A percentile compares a stretch with the other conserved stretches of the same genome.
phyloP scores from a whole-genome alignment of 2,329 filamentous ascomycete species.

The Fusarium protoensiforme region DNA sequence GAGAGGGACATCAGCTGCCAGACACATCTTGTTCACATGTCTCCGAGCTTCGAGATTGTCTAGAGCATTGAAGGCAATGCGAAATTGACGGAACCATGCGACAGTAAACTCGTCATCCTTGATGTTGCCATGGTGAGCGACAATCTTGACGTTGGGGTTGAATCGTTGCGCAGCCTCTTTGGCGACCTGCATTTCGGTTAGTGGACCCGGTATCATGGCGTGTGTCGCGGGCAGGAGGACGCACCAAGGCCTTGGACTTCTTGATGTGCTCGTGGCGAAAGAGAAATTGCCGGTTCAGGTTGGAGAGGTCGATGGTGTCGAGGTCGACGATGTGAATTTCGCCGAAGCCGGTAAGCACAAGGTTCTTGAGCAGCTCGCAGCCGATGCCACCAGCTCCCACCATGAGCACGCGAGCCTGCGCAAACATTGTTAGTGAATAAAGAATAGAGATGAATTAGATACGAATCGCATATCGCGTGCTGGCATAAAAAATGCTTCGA shows the following conservation, averaged over 20 bases:
- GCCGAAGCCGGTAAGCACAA: conserved; percentile 90
- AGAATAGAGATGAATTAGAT: not conserved
- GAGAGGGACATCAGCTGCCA: conserved; percentile 88
- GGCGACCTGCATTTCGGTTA: conserved; percentile 72
- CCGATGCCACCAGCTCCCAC: conserved; percentile 97
- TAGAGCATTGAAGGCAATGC: conserved; percentile 93
- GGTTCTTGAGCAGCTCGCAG: conserved; percentile 96
- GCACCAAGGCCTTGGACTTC: conserved; percentile 91
- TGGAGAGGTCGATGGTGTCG: conserved; percentile 97
- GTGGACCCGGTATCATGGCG: conserved; percentile 13
- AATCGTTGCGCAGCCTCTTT: conserved; percentile 92
- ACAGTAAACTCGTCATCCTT: conserved; percentile 89
- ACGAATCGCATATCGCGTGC: conserved; percentile 1
- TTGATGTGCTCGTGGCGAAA: conserved; percentile 98
- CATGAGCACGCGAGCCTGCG: conserved; percentile 85
- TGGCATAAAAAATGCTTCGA: not conserved
- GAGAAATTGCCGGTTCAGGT: conserved; percentile 96
- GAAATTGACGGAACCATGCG: conserved; percentile 86
- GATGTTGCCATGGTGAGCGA: conserved; percentile 94
- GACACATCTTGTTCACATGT: conserved; percentile 97
- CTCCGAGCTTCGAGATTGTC: conserved; percentile 94
- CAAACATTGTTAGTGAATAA: conserved; percentile 31
- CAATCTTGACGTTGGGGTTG: conserved; percentile 87
- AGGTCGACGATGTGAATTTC: conserved; percentile 96
- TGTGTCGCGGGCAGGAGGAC: conserved; percentile 43